These are phyloP conservation scores for Clavariopsis aquatica DNA, from an alignment of 495 filamentous ascomycete genomes.

Conservation along the genomic window DNA sequence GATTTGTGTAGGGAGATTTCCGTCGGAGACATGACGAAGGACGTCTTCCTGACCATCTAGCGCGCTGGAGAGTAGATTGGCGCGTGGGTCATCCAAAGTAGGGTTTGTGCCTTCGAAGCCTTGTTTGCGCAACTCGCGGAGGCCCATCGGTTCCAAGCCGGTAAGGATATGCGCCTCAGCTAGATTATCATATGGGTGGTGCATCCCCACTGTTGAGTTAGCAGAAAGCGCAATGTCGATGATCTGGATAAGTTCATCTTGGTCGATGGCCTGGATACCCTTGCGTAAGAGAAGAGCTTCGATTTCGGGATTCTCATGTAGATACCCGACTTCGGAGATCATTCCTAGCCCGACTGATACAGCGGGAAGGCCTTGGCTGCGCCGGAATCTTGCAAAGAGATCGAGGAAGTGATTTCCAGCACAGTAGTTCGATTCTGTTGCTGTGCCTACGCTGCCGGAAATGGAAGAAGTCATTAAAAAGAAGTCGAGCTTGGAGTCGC, in stretches of 20 bases:
- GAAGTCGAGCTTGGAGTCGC: constrained; percentile 28
- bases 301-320: constrained; percentile 15
- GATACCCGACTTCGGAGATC: constrained; percentile 30
- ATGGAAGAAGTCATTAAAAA: constrained; percentile 30
- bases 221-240: constrained; percentile 3
- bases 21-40: neutral
- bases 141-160: constrained; percentile 4
- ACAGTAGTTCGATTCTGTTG: constrained; percentile 27
- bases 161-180: neutral
- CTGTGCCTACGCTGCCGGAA: constrained; percentile 15
- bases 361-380: constrained; percentile 12
- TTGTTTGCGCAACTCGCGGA: neutral
- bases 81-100: neutral
- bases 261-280: constrained; percentile 8
- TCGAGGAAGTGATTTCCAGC: constrained; percentile 37
- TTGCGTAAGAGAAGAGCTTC: neutral
- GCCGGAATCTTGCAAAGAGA: constrained; percentile 22
- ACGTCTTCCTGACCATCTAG: constrained; percentile 5
- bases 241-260: constrained; percentile 11
- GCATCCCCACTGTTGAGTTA: neutral
- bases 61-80: neutral
- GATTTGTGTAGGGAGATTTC: neutral
- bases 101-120: neutral
- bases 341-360: constrained; percentile 28
- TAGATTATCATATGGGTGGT: neutral